Conservation (phyloP, 768 basidiomycete genomes). For the Auricularia sp. region DNA sequence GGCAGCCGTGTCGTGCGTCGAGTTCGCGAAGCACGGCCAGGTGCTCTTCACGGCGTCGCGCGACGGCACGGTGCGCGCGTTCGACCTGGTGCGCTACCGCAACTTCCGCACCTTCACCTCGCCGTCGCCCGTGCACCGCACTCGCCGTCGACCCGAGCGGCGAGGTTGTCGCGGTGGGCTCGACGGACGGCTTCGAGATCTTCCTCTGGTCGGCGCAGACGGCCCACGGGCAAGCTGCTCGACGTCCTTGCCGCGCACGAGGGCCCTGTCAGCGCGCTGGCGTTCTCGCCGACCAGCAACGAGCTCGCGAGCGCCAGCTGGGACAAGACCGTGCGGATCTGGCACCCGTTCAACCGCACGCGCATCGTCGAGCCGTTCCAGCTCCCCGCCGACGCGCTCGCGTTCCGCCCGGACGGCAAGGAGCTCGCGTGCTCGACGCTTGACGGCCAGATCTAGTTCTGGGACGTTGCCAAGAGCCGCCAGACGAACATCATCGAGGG, state of each 20-base stretch:
- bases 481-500: slow-evolving; percentile 91
- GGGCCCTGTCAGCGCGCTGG: slow-evolving; percentile 78
- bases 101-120: slow-evolving; percentile 99
- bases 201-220: slow-evolving; percentile 98
- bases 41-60: slow-evolving; percentile 86
- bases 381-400: slow-evolving; percentile 71
- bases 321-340: slow-evolving; percentile 85
- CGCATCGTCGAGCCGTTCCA: slow-evolving; percentile 79
- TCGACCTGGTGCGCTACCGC: slow-evolving; percentile 91
- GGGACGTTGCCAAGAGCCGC: slow-evolving; percentile 70
- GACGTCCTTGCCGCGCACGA: slow-evolving; percentile 91
- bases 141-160: slow-evolving; percentile 94
- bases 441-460: slow-evolving; percentile 89
- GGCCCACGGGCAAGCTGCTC: slow-evolving; percentile 85
- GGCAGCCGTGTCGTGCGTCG: slow-evolving; percentile 74
- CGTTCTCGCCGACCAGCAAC: slow-evolving; percentile 83
- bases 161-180: slow-evolving; percentile 94
- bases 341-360: slow-evolving; percentile 86
- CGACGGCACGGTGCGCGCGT: slow-evolving; percentile 95
- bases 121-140: slow-evolving; percentile 88
- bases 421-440: slow-evolving; percentile 89
- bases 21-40: slow-evolving; percentile 87
- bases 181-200: slow-evolving; percentile 92
- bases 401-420: slow-evolving; percentile 91
- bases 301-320: slow-evolving; percentile 87